These are phyloP conservation scores for Paecilomyces dactylethromorphus DNA, from an alignment of 2,329 filamentous ascomycete species.

Conservation along the genomic window DNA sequence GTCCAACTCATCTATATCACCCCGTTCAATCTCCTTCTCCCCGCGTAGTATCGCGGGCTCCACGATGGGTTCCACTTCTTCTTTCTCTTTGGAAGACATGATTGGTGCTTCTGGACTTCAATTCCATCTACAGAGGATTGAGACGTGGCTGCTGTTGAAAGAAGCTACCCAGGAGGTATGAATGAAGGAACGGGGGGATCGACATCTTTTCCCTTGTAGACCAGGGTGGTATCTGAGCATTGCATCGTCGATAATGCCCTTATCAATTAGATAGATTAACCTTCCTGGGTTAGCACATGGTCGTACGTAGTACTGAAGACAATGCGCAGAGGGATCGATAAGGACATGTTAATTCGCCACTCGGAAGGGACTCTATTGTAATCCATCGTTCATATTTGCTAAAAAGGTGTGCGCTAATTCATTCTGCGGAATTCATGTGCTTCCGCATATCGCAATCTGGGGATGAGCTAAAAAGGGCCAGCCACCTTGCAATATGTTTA, in stretches of 20 bases:
- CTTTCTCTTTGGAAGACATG: background rate
- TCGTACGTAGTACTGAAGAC: background rate
- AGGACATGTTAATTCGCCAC: background rate
- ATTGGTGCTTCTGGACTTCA: background rate
- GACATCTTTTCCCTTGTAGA: background rate
- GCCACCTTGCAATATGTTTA: background rate
- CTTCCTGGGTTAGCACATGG: background rate
- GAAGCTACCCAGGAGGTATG: background rate
- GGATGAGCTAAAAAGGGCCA: background rate
- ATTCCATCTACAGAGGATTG: background rate
- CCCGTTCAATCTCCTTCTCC: slow-evolving; percentile 3
- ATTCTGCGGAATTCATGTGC: background rate
- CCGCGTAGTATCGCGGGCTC: background rate
- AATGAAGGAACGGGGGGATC: background rate
- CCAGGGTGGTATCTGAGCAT: background rate
- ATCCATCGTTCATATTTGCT: background rate
- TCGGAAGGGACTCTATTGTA: background rate
- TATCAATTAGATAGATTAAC: background rate
- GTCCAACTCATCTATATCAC: slow-evolving; percentile 5
- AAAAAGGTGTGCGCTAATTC: background rate
- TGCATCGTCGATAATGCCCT: background rate
- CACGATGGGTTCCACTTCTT: background rate
- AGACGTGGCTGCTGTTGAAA: background rate
- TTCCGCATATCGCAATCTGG: background rate
- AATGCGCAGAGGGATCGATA: background rate